Percentiles rank a stretch among this genome's conserved stretches.
Evolutionary conservation across 23 red algal species (phyloP).

Genomic region (Pyropia haitanensis): DNA sequence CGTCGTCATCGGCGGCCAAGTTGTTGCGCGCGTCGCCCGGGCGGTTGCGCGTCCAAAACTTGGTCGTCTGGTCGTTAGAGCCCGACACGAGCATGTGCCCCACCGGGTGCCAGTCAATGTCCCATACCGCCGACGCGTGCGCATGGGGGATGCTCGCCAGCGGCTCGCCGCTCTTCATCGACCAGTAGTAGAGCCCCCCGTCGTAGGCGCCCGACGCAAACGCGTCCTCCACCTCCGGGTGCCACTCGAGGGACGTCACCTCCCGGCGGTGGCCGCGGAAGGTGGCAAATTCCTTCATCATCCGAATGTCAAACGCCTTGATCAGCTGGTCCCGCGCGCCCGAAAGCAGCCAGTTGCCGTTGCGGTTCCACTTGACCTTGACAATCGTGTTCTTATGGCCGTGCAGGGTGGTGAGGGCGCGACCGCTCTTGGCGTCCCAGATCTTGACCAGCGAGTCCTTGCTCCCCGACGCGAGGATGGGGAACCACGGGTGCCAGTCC

Average conservation of each 20-base stretch:
- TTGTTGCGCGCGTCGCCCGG: no score
- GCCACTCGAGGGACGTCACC: constrained; percentile 93
- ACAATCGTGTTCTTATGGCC: constrained; percentile 95
- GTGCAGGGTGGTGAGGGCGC: constrained; percentile 93
- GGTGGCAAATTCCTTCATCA: constrained; percentile 88
- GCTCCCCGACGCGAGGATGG: constrained; percentile 85
- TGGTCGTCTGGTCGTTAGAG: constrained; percentile 82
- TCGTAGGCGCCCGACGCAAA: constrained; percentile 93
- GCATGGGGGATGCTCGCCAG: constrained; percentile 70
- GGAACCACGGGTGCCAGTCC: constrained; percentile 89
- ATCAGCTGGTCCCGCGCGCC: constrained; percentile 86
- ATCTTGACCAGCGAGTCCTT: constrained; percentile 96
- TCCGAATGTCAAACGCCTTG: constrained; percentile 95
- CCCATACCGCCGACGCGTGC: constrained; percentile 91
- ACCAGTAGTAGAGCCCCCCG: constrained; percentile 83
- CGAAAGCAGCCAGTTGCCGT: constrained; percentile 89
- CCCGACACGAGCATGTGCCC: constrained; percentile 90
- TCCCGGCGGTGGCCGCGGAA: constrained; percentile 91
- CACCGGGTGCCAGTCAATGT: constrained; percentile 94
- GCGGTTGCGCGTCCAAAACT: constrained; percentile 59
- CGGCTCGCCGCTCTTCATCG: constrained; percentile 63
- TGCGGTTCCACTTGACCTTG: constrained; percentile 91
- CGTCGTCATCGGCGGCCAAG: no score
- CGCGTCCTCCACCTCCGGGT: constrained; percentile 76
- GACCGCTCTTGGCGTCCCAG: constrained; percentile 90